A percentile compares a stretch with the other conserved stretches of the same genome.
These are phyloP conservation scores for Cladophialophora exuberans DNA, from an alignment of 2,329 filamentous ascomycete genomes.

Conservation along the genomic window DNA sequence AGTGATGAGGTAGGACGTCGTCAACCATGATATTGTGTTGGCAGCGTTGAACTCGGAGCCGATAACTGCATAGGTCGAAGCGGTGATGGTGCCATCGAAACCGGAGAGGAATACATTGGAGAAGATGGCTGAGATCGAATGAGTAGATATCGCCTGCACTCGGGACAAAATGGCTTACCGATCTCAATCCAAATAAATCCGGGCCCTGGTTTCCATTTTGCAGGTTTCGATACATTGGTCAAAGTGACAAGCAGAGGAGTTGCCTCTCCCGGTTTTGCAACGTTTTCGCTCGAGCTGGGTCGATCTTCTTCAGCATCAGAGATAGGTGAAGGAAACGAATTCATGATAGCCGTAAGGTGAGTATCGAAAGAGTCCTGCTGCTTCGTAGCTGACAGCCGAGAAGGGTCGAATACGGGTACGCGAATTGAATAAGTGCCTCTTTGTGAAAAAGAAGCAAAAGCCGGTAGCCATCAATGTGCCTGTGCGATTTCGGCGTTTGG, in stretches of 20 bases:
- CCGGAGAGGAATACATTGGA: conserved; percentile 67
- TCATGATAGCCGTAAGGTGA: too few relatives aligned
- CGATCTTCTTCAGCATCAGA: not conserved
- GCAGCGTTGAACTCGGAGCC: conserved; percentile 54
- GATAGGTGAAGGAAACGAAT: too few relatives aligned
- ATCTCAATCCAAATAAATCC: conserved; percentile 64
- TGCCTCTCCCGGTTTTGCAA: conserved; percentile 8
- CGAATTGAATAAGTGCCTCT: too few relatives aligned
- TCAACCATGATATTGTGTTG: conserved; percentile 53
- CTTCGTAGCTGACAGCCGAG: too few relatives aligned
- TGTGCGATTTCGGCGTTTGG: too few relatives aligned
- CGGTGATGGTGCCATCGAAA: conserved; percentile 51
- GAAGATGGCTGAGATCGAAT: conserved; percentile 67
- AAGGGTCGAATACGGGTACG: too few relatives aligned
- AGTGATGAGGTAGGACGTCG: conserved; percentile 68
- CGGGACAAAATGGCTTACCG: too few relatives aligned
- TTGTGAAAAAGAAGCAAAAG: too few relatives aligned
- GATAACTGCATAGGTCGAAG: conserved; percentile 47
- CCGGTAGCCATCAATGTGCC: too few relatives aligned
- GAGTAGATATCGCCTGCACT: conserved; percentile 1
- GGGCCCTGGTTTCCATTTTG: conserved; percentile 23
- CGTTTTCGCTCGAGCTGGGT: not conserved
- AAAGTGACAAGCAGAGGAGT: conserved; percentile 12
- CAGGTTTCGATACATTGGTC: conserved; percentile 31
- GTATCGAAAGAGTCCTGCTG: too few relatives aligned